Percentiles rank a stretch among this genome's conserved stretches.
Evolutionary conservation across 2,329 filamentous ascomycete species (phyloP).

Genomic region (Fusarium napiforme): DNA sequence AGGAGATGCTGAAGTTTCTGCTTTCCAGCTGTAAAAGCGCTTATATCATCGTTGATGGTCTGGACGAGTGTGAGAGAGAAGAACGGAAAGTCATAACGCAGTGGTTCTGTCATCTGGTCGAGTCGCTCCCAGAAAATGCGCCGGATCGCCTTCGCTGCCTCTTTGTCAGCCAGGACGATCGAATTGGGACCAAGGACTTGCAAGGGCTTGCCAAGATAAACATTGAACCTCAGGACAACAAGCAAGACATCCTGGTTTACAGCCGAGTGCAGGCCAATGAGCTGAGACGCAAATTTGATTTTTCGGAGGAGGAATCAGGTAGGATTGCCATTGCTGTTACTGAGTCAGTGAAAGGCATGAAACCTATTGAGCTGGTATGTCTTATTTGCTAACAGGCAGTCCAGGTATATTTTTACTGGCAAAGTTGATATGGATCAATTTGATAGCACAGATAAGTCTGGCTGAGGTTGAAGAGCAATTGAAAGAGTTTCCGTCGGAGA

Average conservation of each 20-base stretch:
- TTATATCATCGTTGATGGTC: neutral
- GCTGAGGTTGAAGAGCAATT: rapidly evolving
- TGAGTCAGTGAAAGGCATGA: rapidly evolving
- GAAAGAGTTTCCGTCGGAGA: rapidly evolving
- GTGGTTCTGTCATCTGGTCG: neutral
- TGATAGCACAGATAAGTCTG: rapidly evolving
- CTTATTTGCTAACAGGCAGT: rapidly evolving
- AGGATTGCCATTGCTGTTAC: rapidly evolving
- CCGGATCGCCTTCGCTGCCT: neutral
- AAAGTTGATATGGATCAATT: neutral
- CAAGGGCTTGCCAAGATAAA: rapidly evolving
- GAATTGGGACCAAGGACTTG: rapidly evolving
- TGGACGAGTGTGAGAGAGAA: neutral
- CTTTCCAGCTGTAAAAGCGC: neutral
- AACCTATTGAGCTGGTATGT: rapidly evolving
- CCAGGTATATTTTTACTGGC: rapidly evolving
- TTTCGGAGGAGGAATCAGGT: rapidly evolving
- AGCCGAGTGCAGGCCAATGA: rapidly evolving
- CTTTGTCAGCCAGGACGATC: neutral
- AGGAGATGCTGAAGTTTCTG: rapidly evolving
- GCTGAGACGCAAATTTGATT: rapidly evolving
- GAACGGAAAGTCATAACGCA: neutral
- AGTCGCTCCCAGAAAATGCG: rapidly evolving
- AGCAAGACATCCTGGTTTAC: rapidly evolving
- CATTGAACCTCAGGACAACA: neutral